Evolutionary conservation across 495 filamentous ascomycete genomes (phyloP).

Genomic region (Penicillium psychrofluorescens): DNA sequence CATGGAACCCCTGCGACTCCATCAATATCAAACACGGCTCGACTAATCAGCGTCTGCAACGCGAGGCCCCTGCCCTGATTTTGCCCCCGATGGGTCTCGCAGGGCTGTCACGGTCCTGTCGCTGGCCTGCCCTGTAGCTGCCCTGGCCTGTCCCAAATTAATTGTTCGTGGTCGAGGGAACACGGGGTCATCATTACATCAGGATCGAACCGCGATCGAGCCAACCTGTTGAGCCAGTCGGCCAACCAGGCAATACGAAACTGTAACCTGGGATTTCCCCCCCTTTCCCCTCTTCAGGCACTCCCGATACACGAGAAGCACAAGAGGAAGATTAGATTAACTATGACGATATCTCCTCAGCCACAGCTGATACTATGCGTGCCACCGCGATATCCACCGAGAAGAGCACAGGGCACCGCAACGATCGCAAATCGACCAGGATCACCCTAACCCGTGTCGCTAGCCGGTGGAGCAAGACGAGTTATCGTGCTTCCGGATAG

Average conservation of each 20-base stretch:
- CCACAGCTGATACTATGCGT: no score
- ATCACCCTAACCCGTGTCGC: neutral
- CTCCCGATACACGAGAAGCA: neutral
- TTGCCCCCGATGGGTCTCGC: conserved; percentile 12
- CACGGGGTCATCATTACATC: conserved; percentile 20
- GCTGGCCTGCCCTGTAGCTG: neutral
- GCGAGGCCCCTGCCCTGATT: conserved; percentile 5
- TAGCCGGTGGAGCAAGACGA: neutral
- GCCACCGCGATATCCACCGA: no score
- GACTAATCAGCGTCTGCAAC: conserved; percentile 6
- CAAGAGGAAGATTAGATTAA: neutral
- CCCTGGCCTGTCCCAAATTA: neutral
- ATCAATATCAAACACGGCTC: conserved; percentile 4
- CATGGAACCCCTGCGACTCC: conserved; percentile 13
- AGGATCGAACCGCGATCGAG: neutral
- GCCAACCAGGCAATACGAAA: conserved; percentile 8
- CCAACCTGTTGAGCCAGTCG: neutral
- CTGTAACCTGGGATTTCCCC: neutral
- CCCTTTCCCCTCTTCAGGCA: neutral
- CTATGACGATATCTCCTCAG: no score
- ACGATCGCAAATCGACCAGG: neutral
- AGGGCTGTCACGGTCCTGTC: neutral
- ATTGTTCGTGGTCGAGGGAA: neutral
- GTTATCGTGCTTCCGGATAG: conserved; percentile 4
- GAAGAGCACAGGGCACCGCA: neutral